phyloP scores from a whole-genome alignment of 768 basidiomycete species.

The Boletus coccyginus region DNA sequence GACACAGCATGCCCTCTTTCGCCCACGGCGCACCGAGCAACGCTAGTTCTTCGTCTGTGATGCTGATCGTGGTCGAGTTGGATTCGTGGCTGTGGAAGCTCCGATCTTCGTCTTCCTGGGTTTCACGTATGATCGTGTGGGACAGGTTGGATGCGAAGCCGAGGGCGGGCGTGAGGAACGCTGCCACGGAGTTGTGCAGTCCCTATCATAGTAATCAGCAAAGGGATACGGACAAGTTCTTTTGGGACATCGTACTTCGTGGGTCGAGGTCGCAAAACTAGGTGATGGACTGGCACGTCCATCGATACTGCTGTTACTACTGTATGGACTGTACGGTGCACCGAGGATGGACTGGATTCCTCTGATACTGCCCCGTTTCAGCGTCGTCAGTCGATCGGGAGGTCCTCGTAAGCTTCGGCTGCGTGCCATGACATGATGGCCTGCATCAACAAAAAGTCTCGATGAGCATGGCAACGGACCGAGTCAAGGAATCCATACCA shows the following conservation, averaged over 20 bases:
- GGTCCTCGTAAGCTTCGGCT: slow-evolving; percentile 71
- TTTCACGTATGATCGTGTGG: slow-evolving; percentile 93
- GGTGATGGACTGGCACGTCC: slow-evolving; percentile 94
- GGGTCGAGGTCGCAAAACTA: slow-evolving; percentile 82
- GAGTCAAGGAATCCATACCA: slow-evolving; percentile 38
- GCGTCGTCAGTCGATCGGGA: slow-evolving; percentile 66
- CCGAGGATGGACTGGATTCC: slow-evolving; percentile 80
- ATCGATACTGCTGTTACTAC: slow-evolving; percentile 79
- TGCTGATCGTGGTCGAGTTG: slow-evolving; percentile 72
- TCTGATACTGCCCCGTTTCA: slow-evolving; percentile 91
- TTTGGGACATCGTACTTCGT: slow-evolving; percentile 54
- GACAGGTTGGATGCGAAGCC: slow-evolving; percentile 96
- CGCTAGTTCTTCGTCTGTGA: slow-evolving; percentile 94
- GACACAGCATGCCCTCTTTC: slow-evolving; percentile 94
- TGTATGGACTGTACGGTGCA: slow-evolving; percentile 75
- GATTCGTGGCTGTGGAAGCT: slow-evolving; percentile 66
- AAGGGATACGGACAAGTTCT: not conserved
- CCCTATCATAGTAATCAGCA: slow-evolving; percentile 38
- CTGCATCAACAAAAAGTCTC: slow-evolving; percentile 42
- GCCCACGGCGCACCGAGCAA: slow-evolving; percentile 97
- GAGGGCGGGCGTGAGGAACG: slow-evolving; percentile 80
- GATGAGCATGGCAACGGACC: slow-evolving; percentile 54
- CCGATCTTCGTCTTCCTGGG: slow-evolving; percentile 82
- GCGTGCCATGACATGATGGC: slow-evolving; percentile 46
- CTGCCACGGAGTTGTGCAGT: slow-evolving; percentile 59